A percentile compares a stretch with the other conserved stretches of the same genome.
These are phyloP conservation scores for Odontarrhena argentea DNA, from an alignment of 345 rosid genomes.

Conservation along the genomic window DNA sequence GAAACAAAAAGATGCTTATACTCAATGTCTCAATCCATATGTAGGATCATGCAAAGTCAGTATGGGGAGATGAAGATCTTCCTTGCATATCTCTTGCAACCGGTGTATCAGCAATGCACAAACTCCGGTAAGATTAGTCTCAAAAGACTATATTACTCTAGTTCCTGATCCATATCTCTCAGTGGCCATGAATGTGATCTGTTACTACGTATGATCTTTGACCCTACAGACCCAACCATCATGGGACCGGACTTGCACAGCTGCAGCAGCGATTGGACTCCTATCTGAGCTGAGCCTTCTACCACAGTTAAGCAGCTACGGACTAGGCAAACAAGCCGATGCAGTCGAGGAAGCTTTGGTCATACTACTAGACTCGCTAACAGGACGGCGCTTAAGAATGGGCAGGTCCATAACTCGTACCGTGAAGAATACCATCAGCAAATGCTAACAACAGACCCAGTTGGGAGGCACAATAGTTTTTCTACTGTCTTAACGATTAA, in stretches of 20 bases:
- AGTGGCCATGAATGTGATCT: not conserved
- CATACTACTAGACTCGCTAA: constrained; percentile 69
- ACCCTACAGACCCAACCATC: constrained; percentile 89
- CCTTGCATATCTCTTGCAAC: constrained; percentile 72
- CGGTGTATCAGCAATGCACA: constrained; percentile 92
- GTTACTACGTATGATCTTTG: constrained; percentile 8
- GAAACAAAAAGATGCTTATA: not conserved
- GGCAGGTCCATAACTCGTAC: constrained; percentile 88
- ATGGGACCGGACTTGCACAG: constrained; percentile 95
- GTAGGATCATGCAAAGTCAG: constrained; percentile 73
- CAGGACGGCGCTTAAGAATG: constrained; percentile 81
- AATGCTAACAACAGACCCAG: constrained; percentile 43
- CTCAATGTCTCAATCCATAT: constrained; percentile 16
- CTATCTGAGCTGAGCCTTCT: constrained; percentile 70
- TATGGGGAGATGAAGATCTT: constrained; percentile 76
- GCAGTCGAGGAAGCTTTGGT: constrained; percentile 70
- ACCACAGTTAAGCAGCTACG: constrained; percentile 53
- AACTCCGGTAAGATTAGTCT: constrained; percentile 66
- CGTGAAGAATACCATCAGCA: constrained; percentile 50
- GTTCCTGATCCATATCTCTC: constrained; percentile 16
- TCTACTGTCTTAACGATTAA: no score
- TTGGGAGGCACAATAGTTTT: not conserved
- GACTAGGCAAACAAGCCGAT: constrained; percentile 63
- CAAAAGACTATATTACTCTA: not conserved
- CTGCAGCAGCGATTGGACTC: constrained; percentile 84